These are phyloP conservation scores for Ustilago esculenta DNA, from an alignment of 1,284 basidiomycete species.

Conservation along the genomic window DNA sequence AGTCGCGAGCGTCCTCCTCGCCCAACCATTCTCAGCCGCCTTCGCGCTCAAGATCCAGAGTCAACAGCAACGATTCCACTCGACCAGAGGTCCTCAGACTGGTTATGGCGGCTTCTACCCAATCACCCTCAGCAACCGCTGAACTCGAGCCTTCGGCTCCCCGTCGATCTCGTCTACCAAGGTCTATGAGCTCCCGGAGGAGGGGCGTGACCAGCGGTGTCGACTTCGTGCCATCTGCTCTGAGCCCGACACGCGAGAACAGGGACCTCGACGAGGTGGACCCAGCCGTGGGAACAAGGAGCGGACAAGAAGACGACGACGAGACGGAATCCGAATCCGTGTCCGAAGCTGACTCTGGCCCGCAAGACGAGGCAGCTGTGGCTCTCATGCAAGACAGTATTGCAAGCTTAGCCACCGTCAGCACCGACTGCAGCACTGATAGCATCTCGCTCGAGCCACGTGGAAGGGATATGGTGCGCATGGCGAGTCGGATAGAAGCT, in stretches of 20 bases:
- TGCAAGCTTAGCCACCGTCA: constrained; percentile 17
- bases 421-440: constrained; percentile 9
- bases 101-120: constrained; percentile 1
- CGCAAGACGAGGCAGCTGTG: not conserved
- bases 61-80: constrained; percentile 27
- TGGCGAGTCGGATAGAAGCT: constrained; percentile 24
- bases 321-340: constrained; percentile 17
- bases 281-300: not conserved
- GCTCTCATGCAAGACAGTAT: constrained; percentile 25
- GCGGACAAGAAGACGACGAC: constrained; percentile 3
- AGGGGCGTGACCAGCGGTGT: not conserved
- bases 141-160: not conserved
- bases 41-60: constrained; percentile 12
- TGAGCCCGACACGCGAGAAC: constrained; percentile 33
- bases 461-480: constrained; percentile 47
- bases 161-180: constrained; percentile 3
- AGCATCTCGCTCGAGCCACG: constrained; percentile 19
- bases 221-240: constrained; percentile 25
- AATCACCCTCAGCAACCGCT: not conserved
- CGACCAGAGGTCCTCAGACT: not conserved
- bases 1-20: constrained; percentile 19
- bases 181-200: constrained; percentile 19
- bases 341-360: constrained; percentile 10
- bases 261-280: constrained; percentile 12
- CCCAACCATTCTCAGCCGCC: constrained; percentile 22